A percentile compares a stretch with the other conserved stretches of the same genome.
These are phyloP conservation scores for Pelagomonas calceolata DNA, from an alignment of 108 stramenopile species.

Conservation along the genomic window DNA sequence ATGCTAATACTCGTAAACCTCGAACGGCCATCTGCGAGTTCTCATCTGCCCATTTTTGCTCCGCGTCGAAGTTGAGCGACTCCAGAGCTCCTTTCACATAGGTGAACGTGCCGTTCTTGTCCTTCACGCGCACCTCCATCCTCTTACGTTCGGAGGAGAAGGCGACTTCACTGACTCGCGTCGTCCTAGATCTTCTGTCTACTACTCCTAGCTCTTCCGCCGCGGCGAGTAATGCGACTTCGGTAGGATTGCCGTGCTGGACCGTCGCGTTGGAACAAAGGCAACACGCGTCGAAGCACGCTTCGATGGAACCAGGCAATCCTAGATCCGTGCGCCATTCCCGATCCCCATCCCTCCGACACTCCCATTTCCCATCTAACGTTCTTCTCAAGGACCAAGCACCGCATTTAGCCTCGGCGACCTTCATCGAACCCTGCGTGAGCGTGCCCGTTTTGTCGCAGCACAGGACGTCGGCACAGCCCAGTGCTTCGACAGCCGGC, in stretches of 20 bases:
- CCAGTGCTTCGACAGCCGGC: slow-evolving; percentile 87
- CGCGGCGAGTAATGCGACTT: slow-evolving; percentile 73
- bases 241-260: slow-evolving; percentile 72
- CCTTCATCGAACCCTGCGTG: slow-evolving; percentile 93
- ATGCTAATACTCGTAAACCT: slow-evolving; percentile 78
- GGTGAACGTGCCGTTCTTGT: background rate
- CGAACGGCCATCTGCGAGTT: slow-evolving; percentile 57
- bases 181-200: slow-evolving; percentile 69
- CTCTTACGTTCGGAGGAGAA: slow-evolving; percentile 82
- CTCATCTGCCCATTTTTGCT: background rate
- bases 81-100: slow-evolving; percentile 94
- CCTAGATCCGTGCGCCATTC: background rate
- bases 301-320: background rate
- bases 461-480: slow-evolving; percentile 81
- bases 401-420: background rate
- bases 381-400: background rate
- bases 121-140: slow-evolving; percentile 71
- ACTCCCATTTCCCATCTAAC: background rate
- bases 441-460: slow-evolving; percentile 96
- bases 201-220: slow-evolving; percentile 58
- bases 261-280: slow-evolving; percentile 41
- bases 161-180: slow-evolving; percentile 75
- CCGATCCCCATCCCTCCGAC: background rate
- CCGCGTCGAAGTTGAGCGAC: slow-evolving; percentile 27
- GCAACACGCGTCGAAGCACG: slow-evolving; percentile 2